A percentile compares a stretch with the other conserved stretches of the same genome.
Evolutionary conservation across 371 early-diverging fungal genomes (phyloP).

Genomic region (Syncephalis plumigaleata): DNA sequence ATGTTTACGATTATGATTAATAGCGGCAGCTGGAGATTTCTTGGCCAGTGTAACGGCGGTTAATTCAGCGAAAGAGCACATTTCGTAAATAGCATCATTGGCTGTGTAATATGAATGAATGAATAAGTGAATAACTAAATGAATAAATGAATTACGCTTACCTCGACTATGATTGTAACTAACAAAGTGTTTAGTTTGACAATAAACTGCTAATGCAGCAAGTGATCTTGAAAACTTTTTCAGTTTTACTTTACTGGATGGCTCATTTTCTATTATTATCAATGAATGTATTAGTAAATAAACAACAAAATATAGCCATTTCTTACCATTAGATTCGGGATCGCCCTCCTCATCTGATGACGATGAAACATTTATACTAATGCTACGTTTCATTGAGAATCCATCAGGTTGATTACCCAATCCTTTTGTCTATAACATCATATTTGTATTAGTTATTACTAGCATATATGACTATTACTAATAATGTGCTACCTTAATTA

Average conservation of each 20-base stretch:
- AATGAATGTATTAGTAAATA: too few species aligned
- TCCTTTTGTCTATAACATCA: neutral
- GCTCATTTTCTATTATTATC: too few species aligned
- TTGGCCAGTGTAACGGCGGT: slow-evolving; percentile 11
- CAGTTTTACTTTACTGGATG: neutral
- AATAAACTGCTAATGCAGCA: slow-evolving; percentile 45
- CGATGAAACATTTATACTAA: neutral
- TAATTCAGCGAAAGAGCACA: slow-evolving; percentile 49
- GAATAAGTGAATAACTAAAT: slow-evolving; percentile 1
- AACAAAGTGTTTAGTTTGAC: slow-evolving; percentile 39
- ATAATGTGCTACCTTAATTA: slow-evolving; percentile 52
- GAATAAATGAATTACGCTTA: neutral
- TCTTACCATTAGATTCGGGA: neutral
- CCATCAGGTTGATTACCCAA: neutral
- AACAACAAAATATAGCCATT: too few species aligned
- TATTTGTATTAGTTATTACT: neutral
- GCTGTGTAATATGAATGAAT: neutral
- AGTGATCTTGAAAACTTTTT: slow-evolving; percentile 31
- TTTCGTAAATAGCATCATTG: slow-evolving; percentile 21
- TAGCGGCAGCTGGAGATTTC: slow-evolving; percentile 6
- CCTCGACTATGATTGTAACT: slow-evolving; percentile 14
- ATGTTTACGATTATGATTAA: slow-evolving; percentile 23
- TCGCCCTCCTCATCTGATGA: neutral
- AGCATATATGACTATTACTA: neutral
- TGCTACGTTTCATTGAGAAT: neutral